Base-by-base conservation (phyloP, 108 stramenopile species). In the Fistulifera pelliculosa region DNA sequence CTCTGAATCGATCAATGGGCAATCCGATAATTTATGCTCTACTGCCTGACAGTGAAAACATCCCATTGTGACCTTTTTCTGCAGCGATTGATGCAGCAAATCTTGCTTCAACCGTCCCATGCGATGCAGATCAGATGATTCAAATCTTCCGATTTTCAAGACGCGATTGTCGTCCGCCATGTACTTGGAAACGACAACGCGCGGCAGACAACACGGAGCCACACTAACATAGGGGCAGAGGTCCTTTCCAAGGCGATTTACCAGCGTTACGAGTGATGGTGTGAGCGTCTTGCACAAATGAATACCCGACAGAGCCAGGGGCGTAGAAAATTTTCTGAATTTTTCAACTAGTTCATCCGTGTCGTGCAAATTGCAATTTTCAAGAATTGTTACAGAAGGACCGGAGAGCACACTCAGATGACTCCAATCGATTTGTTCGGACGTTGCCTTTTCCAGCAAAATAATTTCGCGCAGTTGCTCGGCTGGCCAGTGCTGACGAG, bases 181-280 rank as follows among this genome's bases (percentile, higher is more conserved):
- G 53, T 62, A 25, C 22, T 28, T 19, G 48, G 35, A 27, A 23
- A 42, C 57, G 22, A 68, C 67, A 28, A 52, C 62, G 16, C 80
- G 65, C 6, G 83, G 83, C 45, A 85, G 45, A 50, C 83, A 85
- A 49, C 83, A 85, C 19, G 83, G 83, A 24, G 77, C 75, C 49
- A 85, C 38, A 51, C 80, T 79, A 17, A 71, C 51, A 54, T 70
- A 77, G 13, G 70, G 56, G 52, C 69, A 71, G 38, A 62, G 70
- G 17, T 61, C 51, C 0, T 62, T 38, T 12, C 80, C 83, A 12
- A 85, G 62, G 27, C 65, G 54, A 66, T 84, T 84, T n/a, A 65
- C 71, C 14, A 84, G 39, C 8, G 79, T 75, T 38, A 64, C 62
- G 49, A 73, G 77, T 14, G 80, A 53, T 17, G 83, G 83, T 21